Base-by-base conservation (phyloP, 805 yeast genomes). In the Yarrowia deformans region DNA sequence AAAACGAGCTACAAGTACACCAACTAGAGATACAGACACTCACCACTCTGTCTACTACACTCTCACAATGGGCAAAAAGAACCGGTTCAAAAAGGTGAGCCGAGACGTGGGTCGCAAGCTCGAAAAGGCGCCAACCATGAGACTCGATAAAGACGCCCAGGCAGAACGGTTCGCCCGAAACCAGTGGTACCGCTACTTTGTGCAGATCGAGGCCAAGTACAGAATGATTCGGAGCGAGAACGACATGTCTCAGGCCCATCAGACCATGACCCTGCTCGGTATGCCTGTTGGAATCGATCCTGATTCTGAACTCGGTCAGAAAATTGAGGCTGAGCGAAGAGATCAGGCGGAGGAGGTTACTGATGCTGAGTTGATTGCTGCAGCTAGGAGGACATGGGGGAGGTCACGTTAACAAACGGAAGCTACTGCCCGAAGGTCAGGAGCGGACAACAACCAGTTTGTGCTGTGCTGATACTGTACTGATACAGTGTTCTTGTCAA, bases 111-210 rank as follows among this genome's bases (percentile, higher is more conserved):
- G 60, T 10, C 45, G 34, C 18, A 54, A 54, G 16, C 32, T 54
- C 13, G 45, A 54, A 5, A 34, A 54, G n/a, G 39, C 60, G 8
- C 45, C 60, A 1, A 54, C 60, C 5, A n/a, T 54, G 19, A 14
- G 12, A 8, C 45, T 54, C 1, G 37, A 40, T 9, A 29, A 16
- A 29, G 48, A 40, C 4, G 48, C 46, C 14, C 63, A 56, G 14
- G 16, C 8, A 6, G 39, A 29, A 5, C 37, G 63, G 32, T 35
- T 40, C 10, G 63, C 63, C 9, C 14, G 63, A 40, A 56, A 56
- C 48, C 63, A 56, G 37, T 56, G 63, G 63, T 42, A 40, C 46
- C 35, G 63, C 16, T 56, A 56, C 37, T 56, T 56, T 42, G 35
- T 40, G 23, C 46, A 56, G 12, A 29, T 56, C 4, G 63, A 56